Percentiles rank a stretch among this genome's conserved stretches.
phyloP scores from a whole-genome alignment of 2,329 filamentous ascomycete species.

The Pseudogymnoascus sp. region DNA sequence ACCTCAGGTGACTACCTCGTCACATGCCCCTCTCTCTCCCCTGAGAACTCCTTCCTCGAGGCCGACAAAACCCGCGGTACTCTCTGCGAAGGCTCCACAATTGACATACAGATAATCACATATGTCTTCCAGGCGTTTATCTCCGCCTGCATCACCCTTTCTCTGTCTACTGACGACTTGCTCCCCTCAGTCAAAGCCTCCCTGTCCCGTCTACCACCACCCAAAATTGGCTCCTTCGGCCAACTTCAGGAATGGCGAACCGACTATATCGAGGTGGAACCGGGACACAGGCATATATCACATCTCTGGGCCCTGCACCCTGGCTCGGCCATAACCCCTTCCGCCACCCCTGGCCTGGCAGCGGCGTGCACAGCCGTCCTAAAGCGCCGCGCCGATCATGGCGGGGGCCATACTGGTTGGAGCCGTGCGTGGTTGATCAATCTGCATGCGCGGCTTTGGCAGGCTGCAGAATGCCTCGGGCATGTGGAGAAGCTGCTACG shows the following conservation, averaged over 20 bases:
- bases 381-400: conserved; percentile 28
- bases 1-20: conserved; percentile 23
- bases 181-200: conserved; percentile 16
- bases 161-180: conserved; percentile 25
- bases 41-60: conserved; percentile 29
- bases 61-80: conserved; percentile 21
- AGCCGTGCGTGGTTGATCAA: conserved; percentile 40
- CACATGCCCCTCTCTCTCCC: conserved; percentile 32
- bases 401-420: conserved; percentile 40
- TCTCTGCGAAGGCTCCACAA: conserved; percentile 37
- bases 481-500: conserved; percentile 34
- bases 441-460: conserved; percentile 36
- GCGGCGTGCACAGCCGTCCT: conserved; percentile 25
- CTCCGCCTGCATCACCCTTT: conserved; percentile 11
- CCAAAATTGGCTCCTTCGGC: conserved; percentile 25
- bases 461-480: conserved; percentile 29
- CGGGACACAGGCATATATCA: conserved; percentile 38
- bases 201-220: conserved; percentile 16
- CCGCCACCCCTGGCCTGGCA: conserved; percentile 26
- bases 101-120: conserved; percentile 38
- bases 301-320: conserved; percentile 38
- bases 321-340: conserved; percentile 31
- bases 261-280: conserved; percentile 33
- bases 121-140: conserved; percentile 30
- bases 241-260: conserved; percentile 36